Evolutionary conservation across 1,139 yeast species (phyloP).

Genomic region (Taphrina betulina): DNA sequence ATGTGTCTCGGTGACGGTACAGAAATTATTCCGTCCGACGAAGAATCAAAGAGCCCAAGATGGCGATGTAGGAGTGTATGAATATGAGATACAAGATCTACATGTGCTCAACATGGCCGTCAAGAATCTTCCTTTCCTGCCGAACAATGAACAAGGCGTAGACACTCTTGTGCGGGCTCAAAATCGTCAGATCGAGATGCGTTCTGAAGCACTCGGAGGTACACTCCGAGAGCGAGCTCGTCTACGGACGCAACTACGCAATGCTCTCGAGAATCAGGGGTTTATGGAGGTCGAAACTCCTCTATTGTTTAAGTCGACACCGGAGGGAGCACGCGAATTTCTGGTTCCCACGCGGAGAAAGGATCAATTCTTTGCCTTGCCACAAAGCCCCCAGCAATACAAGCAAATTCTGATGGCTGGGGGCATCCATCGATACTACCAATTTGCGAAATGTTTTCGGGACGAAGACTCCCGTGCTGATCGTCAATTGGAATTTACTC

Average conservation of each 20-base stretch:
- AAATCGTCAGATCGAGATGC: conserved; percentile 71
- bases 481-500: conserved; percentile 97
- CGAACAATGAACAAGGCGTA: conserved; percentile 50
- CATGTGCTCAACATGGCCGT: conserved; percentile 64
- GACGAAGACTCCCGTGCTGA: conserved; percentile 94
- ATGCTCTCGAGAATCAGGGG: conserved; percentile 48
- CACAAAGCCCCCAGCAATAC: conserved; percentile 97
- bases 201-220: conserved; percentile 51
- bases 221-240: conserved; percentile 62
- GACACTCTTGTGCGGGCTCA: conserved; percentile 65
- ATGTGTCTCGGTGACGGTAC: conserved; percentile 35
- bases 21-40: conserved; percentile 37
- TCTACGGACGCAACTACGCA: conserved; percentile 58
- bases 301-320: conserved; percentile 85
- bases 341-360: conserved; percentile 80
- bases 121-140: conserved; percentile 61
- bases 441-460: conserved; percentile 88
- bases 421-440: conserved; percentile 82
- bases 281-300: conserved; percentile 94
- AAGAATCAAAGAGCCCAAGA: conserved; percentile 37
- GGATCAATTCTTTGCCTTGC: conserved; percentile 73
- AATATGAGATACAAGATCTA: conserved; percentile 55
- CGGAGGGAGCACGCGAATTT: conserved; percentile 97
- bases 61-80: conserved; percentile 48
- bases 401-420: conserved; percentile 93